These are phyloP conservation scores for Coelastrella sp. DNA, from an alignment of 139 green algal genomes.

Conservation along the genomic window DNA sequence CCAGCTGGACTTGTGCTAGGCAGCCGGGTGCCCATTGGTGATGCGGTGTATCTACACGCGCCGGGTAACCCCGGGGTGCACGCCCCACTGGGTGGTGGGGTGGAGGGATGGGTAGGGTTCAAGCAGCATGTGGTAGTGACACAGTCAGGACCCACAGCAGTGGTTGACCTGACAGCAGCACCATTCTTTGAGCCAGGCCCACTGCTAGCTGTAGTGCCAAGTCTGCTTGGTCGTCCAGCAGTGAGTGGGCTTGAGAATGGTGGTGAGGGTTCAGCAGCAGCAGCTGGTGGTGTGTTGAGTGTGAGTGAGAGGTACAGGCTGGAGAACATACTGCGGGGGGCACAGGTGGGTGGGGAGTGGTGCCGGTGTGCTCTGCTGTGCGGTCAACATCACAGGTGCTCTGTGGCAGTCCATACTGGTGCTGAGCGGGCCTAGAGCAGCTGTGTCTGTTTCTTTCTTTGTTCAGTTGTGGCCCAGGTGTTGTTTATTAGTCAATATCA, in stretches of 20 bases:
- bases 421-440: no score
- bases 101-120: constrained; percentile 75
- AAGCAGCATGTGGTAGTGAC: constrained; percentile 28
- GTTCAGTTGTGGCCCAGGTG: no score
- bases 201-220: constrained; percentile 45
- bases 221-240: constrained; percentile 12
- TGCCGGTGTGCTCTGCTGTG: no score
- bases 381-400: no score
- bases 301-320: background rate
- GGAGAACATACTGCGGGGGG: constrained; percentile 28
- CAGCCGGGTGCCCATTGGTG: background rate
- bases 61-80: constrained; percentile 37
- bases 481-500: no score
- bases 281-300: no score
- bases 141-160: constrained; percentile 60
- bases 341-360: no score
- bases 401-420: no score
- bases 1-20: background rate
- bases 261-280: background rate
- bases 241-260: background rate
- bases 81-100: constrained; percentile 21
- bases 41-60: constrained; percentile 23
- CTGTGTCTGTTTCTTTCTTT: no score
- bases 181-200: constrained; percentile 63
- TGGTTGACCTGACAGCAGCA: constrained; percentile 63